Evolutionary conservation across 2,329 filamentous ascomycete genomes (phyloP), one percentile per base, ranked within the genome.

Genomic region (Magnaporthiopsis incrustans): DNA sequence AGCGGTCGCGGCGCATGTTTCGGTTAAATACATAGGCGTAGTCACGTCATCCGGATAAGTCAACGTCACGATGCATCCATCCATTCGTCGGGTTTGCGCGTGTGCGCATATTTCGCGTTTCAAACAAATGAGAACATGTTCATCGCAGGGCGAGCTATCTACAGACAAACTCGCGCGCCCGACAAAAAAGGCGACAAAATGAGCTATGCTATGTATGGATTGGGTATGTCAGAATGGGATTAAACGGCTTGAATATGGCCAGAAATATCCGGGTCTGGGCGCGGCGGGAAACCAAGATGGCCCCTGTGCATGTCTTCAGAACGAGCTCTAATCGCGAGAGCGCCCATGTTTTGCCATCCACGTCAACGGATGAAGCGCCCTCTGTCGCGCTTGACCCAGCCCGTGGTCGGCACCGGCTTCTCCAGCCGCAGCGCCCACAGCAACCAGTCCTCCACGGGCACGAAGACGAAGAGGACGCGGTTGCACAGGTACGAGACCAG

Each of bases 361-460:
- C 14, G 32, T 63, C 53, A 63, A 22, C 61, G 61, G 30, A 63
- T 57, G 32, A 25, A 25, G 44, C 61, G 30, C 1, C 50, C 56
- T 26, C 32, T 44, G 57, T 63, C 56, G 32, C 62, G 57, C 62
- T 63, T 63, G 30, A 63, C 44, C 65, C 53, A 60, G 14, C 76
- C 77, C 2, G 77, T 79, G 0, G 77, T 85, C 2, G 83, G 84
- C 12, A 78, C 77, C 0, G 87, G 87, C 74, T 89, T 90, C 70
- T 89, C 83, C 33, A 89, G 82, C 64, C 84, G 78, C 67, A 87
- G 76, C 10, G 79, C 74, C 81, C 82, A 87, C 50, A 89, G 74
- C 68, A 89, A 83, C 72, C 84, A 87, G 70, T 90, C 87, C 71
- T 89, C 87, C 10, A 90, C 64, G 0, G 82, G 81, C 38, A 89